Evolutionary conservation across 805 yeast species (phyloP), one percentile per base, ranked within the genome.

Genomic region (Torulaspora delbrueckii): DNA sequence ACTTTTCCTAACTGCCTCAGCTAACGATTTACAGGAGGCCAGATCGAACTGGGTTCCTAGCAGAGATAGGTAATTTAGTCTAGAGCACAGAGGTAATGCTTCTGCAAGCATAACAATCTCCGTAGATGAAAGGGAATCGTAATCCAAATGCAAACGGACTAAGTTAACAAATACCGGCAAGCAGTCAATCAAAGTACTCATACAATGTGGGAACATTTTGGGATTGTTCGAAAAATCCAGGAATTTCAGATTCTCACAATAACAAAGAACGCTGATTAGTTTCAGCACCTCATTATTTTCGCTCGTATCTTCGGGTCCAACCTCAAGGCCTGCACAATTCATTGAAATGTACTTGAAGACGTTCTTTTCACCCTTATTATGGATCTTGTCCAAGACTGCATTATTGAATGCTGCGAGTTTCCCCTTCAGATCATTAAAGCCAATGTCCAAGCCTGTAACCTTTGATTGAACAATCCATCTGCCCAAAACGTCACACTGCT

Each of bases 151-250:
- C 32, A 90, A 63, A 43, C 96, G 71, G 0, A 77, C 62, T 52
- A 90, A 66, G 39, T 73, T 72, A 4, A 77, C 78, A 62, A 83
- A 83, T n/a, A 79, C 67, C 1, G 96, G 96, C 40, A 90, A 63
- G 49, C 75, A 75, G n/a, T 77, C 70, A 2, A 79, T 70, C 42
- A 89, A 66, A 30, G 76, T 71, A 9, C 67, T 62, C 48, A 77
- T 69, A 22, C 82, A 70, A 4, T 70, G 60, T 0, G 87, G 88
- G 64, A 89, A 86, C 12, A 90, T 64, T 40, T 71, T 72, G 14
- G 82, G 80, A 63, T 89, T 90, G 52, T 83, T 79, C 8, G 95
- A 86, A 23, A 90, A 56, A 63, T 90, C 97, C 47, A 90, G 68
- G 60, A 82, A 86, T 55, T 76, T 76, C 55, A 90, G 71, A 35